Evolutionary conservation across 2,329 filamentous ascomycete species (phyloP).

Genomic region (Claviceps sp.): DNA sequence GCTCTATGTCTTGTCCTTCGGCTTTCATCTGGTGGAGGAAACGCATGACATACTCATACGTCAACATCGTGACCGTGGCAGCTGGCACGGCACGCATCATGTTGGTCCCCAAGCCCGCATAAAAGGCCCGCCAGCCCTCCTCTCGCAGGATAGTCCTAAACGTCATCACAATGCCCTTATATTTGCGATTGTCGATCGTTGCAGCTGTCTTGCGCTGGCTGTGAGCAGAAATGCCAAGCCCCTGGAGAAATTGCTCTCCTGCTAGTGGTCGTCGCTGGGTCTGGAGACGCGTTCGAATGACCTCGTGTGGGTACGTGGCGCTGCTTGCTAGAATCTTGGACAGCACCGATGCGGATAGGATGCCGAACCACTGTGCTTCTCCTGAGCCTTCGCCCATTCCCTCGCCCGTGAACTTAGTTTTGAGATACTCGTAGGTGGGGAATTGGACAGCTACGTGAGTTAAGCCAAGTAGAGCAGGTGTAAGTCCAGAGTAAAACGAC

Average conservation of each 20-base stretch:
- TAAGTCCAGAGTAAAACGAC: slow-evolving; percentile 91
- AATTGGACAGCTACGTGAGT: slow-evolving; percentile 97
- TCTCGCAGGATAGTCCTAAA: slow-evolving; percentile 75
- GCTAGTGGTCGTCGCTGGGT: slow-evolving; percentile 69
- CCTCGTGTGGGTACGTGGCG: slow-evolving; percentile 93
- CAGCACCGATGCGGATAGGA: slow-evolving; percentile 76
- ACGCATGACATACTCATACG: slow-evolving; percentile 69
- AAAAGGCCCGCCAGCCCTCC: slow-evolving; percentile 93
- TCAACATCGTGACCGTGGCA: slow-evolving; percentile 94
- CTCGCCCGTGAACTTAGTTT: slow-evolving; percentile 77
- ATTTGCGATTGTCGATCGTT: slow-evolving; percentile 33
- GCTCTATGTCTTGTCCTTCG: slow-evolving; percentile 23
- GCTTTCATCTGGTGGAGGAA: slow-evolving; percentile 30
- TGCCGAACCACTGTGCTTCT: slow-evolving; percentile 62
- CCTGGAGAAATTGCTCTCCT: slow-evolving; percentile 37
- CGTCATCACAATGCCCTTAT: slow-evolving; percentile 68
- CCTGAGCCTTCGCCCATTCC: slow-evolving; percentile 58
- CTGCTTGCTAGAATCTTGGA: slow-evolving; percentile 92
- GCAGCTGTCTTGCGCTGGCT: slow-evolving; percentile 14
- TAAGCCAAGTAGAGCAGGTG: slow-evolving; percentile 79
- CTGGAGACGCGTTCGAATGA: slow-evolving; percentile 83
- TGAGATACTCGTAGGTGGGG: slow-evolving; percentile 87
- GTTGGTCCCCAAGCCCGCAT: slow-evolving; percentile 94
- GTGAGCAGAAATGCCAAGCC: slow-evolving; percentile 29
- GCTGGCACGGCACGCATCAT: slow-evolving; percentile 92